phyloP scores from a whole-genome alignment of 768 basidiomycete species.

The Suillus discolor region DNA sequence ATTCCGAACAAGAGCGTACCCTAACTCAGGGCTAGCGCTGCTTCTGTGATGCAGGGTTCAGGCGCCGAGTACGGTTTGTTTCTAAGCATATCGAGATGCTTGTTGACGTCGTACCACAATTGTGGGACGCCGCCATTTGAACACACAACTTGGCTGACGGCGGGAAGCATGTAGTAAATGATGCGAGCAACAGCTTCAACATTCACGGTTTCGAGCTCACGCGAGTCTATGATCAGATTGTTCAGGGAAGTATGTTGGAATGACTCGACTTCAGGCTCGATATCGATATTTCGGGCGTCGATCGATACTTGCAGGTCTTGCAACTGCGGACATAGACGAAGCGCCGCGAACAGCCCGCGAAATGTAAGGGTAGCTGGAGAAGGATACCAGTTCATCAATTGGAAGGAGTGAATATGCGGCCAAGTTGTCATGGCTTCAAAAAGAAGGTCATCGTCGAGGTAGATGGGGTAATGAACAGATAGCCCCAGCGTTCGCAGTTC shows the following conservation, averaged over 20 bases:
- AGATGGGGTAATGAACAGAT: not conserved
- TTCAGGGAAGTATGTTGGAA: slow-evolving; percentile 1
- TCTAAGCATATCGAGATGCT: not conserved
- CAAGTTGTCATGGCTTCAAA: not conserved
- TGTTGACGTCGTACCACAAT: not conserved
- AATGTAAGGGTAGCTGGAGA: not conserved
- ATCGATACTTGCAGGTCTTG: not conserved
- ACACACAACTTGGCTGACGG: not conserved
- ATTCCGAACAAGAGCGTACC: not conserved
- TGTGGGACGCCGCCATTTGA: not conserved
- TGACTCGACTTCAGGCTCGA: not conserved
- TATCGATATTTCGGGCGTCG: not conserved
- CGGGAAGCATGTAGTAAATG: not conserved
- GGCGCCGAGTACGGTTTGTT: not conserved
- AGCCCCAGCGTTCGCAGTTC: not conserved
- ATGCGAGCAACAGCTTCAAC: not conserved
- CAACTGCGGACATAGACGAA: not conserved
- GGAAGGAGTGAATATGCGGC: not conserved
- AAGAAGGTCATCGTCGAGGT: not conserved
- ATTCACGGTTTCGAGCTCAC: not conserved
- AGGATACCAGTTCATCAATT: not conserved
- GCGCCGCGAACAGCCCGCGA: not conserved
- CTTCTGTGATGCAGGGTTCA: too few species aligned
- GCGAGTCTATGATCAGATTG: not conserved
- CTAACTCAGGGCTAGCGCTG: not conserved